Evolutionary conservation across 768 basidiomycete species (phyloP).

Genomic region (Boletus rubroflammeus): DNA sequence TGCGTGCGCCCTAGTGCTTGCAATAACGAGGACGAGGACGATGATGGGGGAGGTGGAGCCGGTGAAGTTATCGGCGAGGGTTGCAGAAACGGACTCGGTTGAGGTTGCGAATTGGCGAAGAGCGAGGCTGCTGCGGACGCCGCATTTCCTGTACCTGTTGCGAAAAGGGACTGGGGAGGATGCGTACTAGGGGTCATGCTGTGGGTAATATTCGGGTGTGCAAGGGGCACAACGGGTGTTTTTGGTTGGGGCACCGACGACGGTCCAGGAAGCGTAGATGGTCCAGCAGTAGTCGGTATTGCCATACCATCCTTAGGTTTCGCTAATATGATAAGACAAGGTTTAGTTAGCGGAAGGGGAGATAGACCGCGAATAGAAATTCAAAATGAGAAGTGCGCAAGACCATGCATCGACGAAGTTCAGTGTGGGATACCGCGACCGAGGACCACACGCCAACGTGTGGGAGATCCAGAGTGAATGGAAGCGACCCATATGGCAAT

Average conservation of each 20-base stretch:
- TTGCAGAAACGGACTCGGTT: constrained; percentile 30
- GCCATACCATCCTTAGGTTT: constrained; percentile 23
- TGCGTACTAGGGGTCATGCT: constrained; percentile 34
- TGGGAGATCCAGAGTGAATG: neutral
- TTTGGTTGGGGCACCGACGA: constrained; percentile 12
- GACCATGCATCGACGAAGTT: neutral
- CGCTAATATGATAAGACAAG: constrained; percentile 6
- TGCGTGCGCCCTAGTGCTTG: constrained; percentile 23
- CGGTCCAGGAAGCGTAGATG: constrained; percentile 9
- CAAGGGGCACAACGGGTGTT: constrained; percentile 17
- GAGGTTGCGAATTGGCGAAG: constrained; percentile 23
- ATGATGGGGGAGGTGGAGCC: constrained; percentile 9
- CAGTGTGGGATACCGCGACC: neutral
- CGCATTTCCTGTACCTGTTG: constrained; percentile 14
- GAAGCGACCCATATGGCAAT: neutral
- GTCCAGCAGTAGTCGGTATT: constrained; percentile 11
- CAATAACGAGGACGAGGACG: constrained; percentile 24
- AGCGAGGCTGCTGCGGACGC: constrained; percentile 13
- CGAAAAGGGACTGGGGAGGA: constrained; percentile 28
- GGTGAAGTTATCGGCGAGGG: constrained; percentile 17
- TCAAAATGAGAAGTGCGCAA: too few species aligned
- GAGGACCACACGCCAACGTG: neutral
- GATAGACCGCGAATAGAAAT: neutral
- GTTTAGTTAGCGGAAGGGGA: constrained; percentile 5
- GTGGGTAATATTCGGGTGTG: constrained; percentile 12